These are phyloP conservation scores for Stagonosporopsis vannaccii DNA, from an alignment of 2,329 filamentous ascomycete genomes.

Conservation along the genomic window DNA sequence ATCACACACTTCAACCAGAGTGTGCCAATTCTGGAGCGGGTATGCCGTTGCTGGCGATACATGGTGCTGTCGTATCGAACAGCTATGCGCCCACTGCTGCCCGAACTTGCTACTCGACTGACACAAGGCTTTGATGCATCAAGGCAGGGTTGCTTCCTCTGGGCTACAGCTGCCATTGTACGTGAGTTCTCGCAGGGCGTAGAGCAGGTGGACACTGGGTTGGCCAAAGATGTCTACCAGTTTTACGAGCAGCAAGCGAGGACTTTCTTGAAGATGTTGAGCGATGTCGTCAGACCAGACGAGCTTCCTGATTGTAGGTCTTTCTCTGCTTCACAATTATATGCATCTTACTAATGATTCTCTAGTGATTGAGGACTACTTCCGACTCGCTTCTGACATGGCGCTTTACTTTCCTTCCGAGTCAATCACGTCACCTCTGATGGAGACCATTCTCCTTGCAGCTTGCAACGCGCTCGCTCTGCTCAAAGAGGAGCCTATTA, in stretches of 20 bases:
- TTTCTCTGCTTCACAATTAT: conserved; percentile 12
- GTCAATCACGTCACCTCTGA: conserved; percentile 79
- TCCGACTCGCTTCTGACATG: conserved; percentile 89
- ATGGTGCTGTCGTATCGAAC: conserved; percentile 97
- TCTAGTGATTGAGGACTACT: conserved; percentile 91
- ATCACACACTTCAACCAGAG: conserved; percentile 87
- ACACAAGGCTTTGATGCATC: conserved; percentile 84
- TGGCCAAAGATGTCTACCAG: conserved; percentile 84
- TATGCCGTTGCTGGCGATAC: conserved; percentile 94
- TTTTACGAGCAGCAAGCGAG: conserved; percentile 96
- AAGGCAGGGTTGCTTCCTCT: conserved; percentile 95
- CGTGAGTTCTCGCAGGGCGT: conserved; percentile 93
- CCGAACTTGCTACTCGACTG: conserved; percentile 85
- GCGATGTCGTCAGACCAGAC: conserved; percentile 73
- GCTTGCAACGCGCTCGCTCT: conserved; percentile 85
- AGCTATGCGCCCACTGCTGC: conserved; percentile 83
- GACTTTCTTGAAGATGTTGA: conserved; percentile 87
- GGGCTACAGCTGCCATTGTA: conserved; percentile 93
- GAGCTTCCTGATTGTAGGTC: conserved; percentile 73
- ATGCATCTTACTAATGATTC: conserved; percentile 6
- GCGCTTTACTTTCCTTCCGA: conserved; percentile 90
- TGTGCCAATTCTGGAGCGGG: conserved; percentile 86
- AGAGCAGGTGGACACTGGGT: conserved; percentile 81
- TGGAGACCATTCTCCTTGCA: conserved; percentile 84
- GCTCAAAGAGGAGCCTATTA: conserved; percentile 89